Percentiles rank a stretch among this genome's conserved stretches.
These are phyloP conservation scores for Diaporthe ampelina DNA, from an alignment of 2,329 filamentous ascomycete genomes.

Conservation along the genomic window DNA sequence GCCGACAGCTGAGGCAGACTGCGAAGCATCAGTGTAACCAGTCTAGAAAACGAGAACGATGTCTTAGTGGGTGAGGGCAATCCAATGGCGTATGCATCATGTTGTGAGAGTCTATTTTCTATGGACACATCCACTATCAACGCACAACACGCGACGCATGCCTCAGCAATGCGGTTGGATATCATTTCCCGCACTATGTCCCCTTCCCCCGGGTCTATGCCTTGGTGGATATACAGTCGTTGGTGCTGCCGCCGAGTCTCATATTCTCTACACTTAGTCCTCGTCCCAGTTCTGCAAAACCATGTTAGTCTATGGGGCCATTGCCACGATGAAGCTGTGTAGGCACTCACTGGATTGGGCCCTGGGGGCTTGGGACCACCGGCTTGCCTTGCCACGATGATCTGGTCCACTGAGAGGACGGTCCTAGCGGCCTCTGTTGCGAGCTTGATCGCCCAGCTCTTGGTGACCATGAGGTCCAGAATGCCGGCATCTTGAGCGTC, in stretches of 20 bases:
- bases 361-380: constrained; percentile 97
- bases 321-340: not conserved
- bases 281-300: constrained; percentile 71
- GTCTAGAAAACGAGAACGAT: not conserved
- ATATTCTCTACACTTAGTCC: constrained; percentile 58
- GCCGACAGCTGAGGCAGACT: not conserved
- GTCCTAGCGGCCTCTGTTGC: constrained; percentile 96
- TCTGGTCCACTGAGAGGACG: constrained; percentile 96
- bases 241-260: constrained; percentile 19
- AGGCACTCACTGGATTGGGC: constrained; percentile 78
- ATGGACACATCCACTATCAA: constrained; percentile 28
- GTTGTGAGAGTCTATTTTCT: constrained; percentile 34
- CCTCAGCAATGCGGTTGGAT: constrained; percentile 35
- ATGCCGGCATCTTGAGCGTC: constrained; percentile 92
- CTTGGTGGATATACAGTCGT: constrained; percentile 34
- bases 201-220: constrained; percentile 31
- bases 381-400: constrained; percentile 97
- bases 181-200: constrained; percentile 34
- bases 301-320: constrained; percentile 47
- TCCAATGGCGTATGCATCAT: not conserved
- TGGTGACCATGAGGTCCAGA: constrained; percentile 90
- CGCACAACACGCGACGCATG: constrained; percentile 11
- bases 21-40: no score
- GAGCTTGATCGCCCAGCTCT: constrained; percentile 97
- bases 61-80: not conserved